These are phyloP conservation scores for Galerina marginata DNA, from an alignment of 768 basidiomycete species.

Conservation along the genomic window DNA sequence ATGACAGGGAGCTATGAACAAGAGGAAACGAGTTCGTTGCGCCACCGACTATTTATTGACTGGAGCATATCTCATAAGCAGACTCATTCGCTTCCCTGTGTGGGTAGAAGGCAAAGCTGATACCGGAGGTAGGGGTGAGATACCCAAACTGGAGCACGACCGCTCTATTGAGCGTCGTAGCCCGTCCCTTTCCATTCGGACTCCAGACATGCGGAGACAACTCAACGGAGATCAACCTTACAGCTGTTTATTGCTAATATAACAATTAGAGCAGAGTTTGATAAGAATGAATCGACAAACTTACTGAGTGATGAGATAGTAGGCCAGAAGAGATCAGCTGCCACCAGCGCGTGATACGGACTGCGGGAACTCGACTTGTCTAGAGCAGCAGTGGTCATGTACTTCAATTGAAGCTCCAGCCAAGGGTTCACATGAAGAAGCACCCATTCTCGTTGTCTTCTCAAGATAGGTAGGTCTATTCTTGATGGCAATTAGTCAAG, in stretches of 20 bases:
- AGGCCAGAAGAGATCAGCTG: not conserved
- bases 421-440: not conserved
- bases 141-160: too few relatives aligned
- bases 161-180: too few relatives aligned
- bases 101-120: not conserved
- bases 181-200: too few relatives aligned
- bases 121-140: not conserved
- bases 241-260: too few relatives aligned
- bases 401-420: not conserved
- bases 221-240: too few relatives aligned
- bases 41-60: not conserved
- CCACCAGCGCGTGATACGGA: not conserved
- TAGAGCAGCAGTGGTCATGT: not conserved
- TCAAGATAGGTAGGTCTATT: not conserved
- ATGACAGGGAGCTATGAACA: not conserved
- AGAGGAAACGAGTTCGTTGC: not conserved
- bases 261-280: too few relatives aligned
- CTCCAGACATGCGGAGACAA: too few relatives aligned
- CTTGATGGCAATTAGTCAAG: not conserved
- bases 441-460: not conserved
- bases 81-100: not conserved
- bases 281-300: too few relatives aligned
- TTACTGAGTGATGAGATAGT: not conserved
- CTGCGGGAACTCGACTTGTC: not conserved
- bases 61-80: not conserved